phyloP scores from a whole-genome alignment of 176 grass and related monocot genomes.

The Dactylis glomerata region DNA sequence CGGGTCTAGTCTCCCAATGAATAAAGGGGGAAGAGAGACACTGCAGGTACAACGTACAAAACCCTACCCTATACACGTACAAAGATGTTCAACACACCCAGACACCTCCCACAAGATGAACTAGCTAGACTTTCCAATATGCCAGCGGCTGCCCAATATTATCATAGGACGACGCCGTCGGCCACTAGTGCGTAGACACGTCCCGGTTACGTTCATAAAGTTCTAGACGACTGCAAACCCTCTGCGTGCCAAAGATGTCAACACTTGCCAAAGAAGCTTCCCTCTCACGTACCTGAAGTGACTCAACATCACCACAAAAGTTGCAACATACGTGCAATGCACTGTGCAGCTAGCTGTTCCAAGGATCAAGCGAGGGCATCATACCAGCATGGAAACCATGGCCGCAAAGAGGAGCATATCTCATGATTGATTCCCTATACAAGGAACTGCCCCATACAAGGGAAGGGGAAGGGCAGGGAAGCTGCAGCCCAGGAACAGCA shows the following conservation, averaged over 20 bases:
- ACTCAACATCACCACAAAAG: constrained; percentile 14
- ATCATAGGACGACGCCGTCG: neutral
- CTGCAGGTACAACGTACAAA: too few relatives aligned
- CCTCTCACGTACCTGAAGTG: neutral
- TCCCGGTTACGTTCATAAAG: neutral
- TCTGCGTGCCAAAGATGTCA: constrained; percentile 13
- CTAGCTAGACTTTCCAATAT: neutral
- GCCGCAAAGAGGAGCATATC: neutral
- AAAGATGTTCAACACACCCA: too few relatives aligned
- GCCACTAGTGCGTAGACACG: neutral
- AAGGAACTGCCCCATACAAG: constrained; percentile 28
- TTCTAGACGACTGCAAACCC: neutral
- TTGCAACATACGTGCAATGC: constrained; percentile 10
- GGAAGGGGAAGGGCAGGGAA: constrained; percentile 16
- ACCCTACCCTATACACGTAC: too few relatives aligned
- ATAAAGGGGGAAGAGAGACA: too few relatives aligned
- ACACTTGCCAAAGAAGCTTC: constrained; percentile 4
- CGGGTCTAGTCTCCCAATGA: too few relatives aligned
- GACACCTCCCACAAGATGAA: neutral
- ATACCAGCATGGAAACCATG: constrained; percentile 23
- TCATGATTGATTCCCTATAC: constrained; percentile 32
- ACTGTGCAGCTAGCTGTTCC: constrained; percentile 24
- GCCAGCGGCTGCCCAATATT: neutral
- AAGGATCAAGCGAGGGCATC: constrained; percentile 33
- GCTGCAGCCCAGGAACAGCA: constrained; percentile 23